Base-by-base conservation (phyloP, 305 asterid genomes). In the Solanum hybrid region DNA sequence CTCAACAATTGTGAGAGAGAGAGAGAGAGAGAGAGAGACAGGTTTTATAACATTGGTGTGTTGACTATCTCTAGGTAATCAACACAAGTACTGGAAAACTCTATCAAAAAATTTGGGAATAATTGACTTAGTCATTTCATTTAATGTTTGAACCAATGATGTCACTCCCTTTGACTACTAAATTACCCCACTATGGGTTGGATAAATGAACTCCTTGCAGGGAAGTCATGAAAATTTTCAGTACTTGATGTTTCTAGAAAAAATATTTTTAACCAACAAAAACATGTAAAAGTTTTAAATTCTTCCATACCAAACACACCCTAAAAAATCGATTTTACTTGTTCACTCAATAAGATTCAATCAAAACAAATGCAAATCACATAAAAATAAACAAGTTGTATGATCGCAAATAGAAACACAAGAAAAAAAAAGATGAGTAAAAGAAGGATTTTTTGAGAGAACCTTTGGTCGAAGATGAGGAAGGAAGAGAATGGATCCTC, bases 381-480 rank as follows among this genome's bases (percentile, higher is more conserved):
- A 73, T 34, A 8, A 11, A 31, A 34, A 34, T 19, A 15, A 26
- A 78, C 26, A 80, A 78, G 9, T 4, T 12, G 6, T 37, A 79
- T 79, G 86, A 37, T 79, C 13, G 4, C 64, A 38, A 2, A 26
- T 80, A 19, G 19, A 38, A 26, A 56, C 13, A 26, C 36, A 0
- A 26, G 15, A 4, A 35, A 9, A 10, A 12, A 13, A 37, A 4
- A 6, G 9, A 34, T 17, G 6, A 81, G 38, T 17, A 29, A 8
- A 26, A 81, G 38, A 81, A 27, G 3, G 26, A 38, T 27, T 78
- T 40, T 35, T 45, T 2, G 37, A 78, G 7, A 69, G 56, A 72
- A 94, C 98, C 98, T 89, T 92, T 94, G 81, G 92, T 89, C 29
- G 93, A 91, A 51, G 94, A 91, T n/a, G 91, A 91, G 4, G 91